Base-by-base conservation (phyloP, 306 rosid species). In the Fragaria ananassa region DNA sequence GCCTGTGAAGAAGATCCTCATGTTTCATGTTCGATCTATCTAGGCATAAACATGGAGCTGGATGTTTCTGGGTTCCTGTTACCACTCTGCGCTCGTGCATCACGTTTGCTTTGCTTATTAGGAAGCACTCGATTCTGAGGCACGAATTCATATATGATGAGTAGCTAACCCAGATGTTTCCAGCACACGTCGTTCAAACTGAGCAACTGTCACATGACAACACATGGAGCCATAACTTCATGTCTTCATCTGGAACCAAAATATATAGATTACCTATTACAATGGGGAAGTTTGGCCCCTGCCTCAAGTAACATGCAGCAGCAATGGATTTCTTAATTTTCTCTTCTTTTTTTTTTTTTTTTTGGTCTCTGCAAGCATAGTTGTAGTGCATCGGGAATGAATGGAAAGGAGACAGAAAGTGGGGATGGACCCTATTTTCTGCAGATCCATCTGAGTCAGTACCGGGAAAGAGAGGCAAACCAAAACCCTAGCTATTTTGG, bases 181-280 rank as follows among this genome's bases (percentile, higher is more conserved):
- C n/a, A 27, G 67, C 29, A 63, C 21, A n/a, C 62, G 70, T 21
- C 69, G 19, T 25, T 42, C 14, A 37, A 46, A 8, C 17, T 0
- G 51, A 65, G 65, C 51, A 76, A 7, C 39, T 21, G 0, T 39
- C 73, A 65, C 73, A 41, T 76, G 79, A 21, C 54, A 21, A 35
- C 73, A 66, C 54, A 51, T 76, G 73, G 29, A 39, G 31, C 63
- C 71, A 6, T 39, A n/a, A n/a, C 39, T 66, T 61, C 62, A 75
- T 35, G 25, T 75, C 39, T 66, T 61, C 62, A 75, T 35, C 39
- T 75, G 62, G 50, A 75, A 31, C 23, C 57, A 18, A 17, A 49
- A 14, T 5, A 14, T 15, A 14, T 15, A 49, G 19, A n/a, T n/a
- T n/a, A n/a, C n/a, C n/a, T n/a, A 49, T 51, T 15, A 17, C 17